phyloP scores from a whole-genome alignment of 257 asterid species.

The Solanum dulcamara region DNA sequence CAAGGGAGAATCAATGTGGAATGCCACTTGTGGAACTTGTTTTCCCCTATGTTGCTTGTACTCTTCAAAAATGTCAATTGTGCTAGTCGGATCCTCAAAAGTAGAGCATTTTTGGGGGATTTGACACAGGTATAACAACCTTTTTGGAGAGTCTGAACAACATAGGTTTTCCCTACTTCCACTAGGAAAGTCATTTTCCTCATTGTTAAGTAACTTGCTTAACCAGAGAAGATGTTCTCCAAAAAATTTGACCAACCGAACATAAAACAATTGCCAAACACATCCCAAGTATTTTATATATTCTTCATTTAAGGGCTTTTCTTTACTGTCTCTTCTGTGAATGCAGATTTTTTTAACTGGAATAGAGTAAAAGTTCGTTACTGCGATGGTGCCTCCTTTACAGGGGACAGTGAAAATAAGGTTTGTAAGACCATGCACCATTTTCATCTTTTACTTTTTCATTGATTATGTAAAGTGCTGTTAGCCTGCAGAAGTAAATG shows the following conservation, averaged over 20 bases:
- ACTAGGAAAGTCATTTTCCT: neutral
- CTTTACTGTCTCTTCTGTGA: neutral
- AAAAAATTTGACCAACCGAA: neutral
- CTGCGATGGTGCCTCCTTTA: conserved; percentile 66
- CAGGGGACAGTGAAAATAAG: conserved; percentile 51
- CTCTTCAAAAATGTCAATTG: neutral
- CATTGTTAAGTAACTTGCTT: neutral
- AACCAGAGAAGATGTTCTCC: neutral
- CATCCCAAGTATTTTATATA: neutral
- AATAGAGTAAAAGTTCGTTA: conserved; percentile 56
- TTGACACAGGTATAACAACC: neutral
- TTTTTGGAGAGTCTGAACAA: neutral
- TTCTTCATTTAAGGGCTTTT: neutral
- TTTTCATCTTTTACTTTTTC: neutral
- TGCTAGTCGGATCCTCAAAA: neutral
- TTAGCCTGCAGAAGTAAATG: neutral
- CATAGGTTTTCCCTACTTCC: neutral
- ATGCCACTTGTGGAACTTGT: neutral
- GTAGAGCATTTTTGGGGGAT: neutral
- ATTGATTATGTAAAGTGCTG: neutral
- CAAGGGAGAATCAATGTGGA: neutral
- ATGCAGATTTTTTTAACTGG: conserved; percentile 64
- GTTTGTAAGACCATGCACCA: conserved; percentile 9
- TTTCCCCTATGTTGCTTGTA: neutral
- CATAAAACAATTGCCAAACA: neutral